Evolutionary conservation across 2,329 filamentous ascomycete genomes (phyloP), one percentile per base, ranked within the genome.

Genomic region (Raffaelea albimanens): DNA sequence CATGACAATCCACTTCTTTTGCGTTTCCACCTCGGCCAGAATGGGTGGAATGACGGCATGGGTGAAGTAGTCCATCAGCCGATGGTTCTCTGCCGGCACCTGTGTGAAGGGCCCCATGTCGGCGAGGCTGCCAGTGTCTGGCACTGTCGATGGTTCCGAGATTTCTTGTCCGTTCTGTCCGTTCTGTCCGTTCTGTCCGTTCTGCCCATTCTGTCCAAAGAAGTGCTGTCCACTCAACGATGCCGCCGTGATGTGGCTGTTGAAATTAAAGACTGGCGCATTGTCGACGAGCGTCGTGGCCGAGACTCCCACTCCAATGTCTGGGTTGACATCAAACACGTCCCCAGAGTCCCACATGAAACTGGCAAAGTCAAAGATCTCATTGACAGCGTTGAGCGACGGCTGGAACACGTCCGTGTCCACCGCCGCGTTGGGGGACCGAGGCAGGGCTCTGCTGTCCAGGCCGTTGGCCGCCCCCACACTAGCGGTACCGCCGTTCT

Each of bases 31-130:
- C 43, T 75, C 69, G 18, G 69, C 68, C 4, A 77, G 63, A 23
- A 76, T 75, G 1, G 72, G 73, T 5, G 72, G 72, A n/a, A 69
- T 69, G 16, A 71, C 66, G 3, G 71, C 68, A 38, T 63, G 65
- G 18, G 67, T 58, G 48, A 76, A 76, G 46, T 72, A 73, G 40
- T 72, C 67, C 50, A 75, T 62, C 2, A 75, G 57, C 13, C 61
- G 57, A 36, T 63, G 59, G 42, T 66, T 62, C 38, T 66, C 63
- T 5, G 54, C 53, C 5, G 63, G 57, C 20, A 50, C 57, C 39
- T 23, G 58, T 42, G 50, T 47, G n/a, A 52, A 18, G 3, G 46
- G 33, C 4, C 31, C 45, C 13, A 46, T 36, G 53, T 20, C 36
- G 19, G 50, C 8, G 59, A 55, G 13, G 20, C 40, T 20, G 40